A percentile compares a stretch with the other conserved stretches of the same genome.
Conservation (phyloP, 2,329 filamentous ascomycete species). For the Apiospora aurea region DNA sequence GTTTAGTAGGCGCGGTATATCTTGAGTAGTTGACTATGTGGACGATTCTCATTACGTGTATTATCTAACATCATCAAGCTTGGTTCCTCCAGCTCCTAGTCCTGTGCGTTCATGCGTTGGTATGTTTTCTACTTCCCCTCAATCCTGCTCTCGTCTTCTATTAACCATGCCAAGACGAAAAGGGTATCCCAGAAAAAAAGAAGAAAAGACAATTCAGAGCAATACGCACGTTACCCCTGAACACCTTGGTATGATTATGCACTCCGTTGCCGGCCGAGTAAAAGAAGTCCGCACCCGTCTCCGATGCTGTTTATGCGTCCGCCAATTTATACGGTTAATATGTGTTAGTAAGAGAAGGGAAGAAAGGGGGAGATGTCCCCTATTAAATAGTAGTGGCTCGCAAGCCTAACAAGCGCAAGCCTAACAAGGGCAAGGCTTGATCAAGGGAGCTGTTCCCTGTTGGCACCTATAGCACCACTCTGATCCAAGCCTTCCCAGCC, state of each 20-base stretch:
- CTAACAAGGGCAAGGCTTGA: neutral
- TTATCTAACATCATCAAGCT: neutral
- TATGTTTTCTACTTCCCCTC: neutral
- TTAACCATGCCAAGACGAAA: neutral
- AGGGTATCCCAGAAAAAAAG: conserved; percentile 7
- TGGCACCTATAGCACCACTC: conserved; percentile 27
- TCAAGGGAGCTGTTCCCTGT: conserved; percentile 27
- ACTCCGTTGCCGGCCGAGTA: neutral
- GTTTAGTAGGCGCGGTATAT: too few relatives aligned
- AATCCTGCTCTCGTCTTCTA: neutral
- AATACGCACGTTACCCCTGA: neutral
- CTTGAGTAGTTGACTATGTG: neutral
- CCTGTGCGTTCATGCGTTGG: neutral
- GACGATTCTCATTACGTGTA: neutral
- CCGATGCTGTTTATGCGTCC: neutral
- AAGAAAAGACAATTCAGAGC: neutral
- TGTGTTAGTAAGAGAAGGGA: neutral
- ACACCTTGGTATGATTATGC: neutral
- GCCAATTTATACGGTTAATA: neutral
- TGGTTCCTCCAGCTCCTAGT: neutral
- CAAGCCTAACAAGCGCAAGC: neutral
- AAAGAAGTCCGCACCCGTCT: neutral
- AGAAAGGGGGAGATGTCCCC: neutral
- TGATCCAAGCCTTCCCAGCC: conserved; percentile 52
- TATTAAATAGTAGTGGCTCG: neutral